A percentile compares a stretch with the other conserved stretches of the same genome.
phyloP scores from a whole-genome alignment of 2,329 filamentous ascomycete species.

The Verticillium isaacii region DNA sequence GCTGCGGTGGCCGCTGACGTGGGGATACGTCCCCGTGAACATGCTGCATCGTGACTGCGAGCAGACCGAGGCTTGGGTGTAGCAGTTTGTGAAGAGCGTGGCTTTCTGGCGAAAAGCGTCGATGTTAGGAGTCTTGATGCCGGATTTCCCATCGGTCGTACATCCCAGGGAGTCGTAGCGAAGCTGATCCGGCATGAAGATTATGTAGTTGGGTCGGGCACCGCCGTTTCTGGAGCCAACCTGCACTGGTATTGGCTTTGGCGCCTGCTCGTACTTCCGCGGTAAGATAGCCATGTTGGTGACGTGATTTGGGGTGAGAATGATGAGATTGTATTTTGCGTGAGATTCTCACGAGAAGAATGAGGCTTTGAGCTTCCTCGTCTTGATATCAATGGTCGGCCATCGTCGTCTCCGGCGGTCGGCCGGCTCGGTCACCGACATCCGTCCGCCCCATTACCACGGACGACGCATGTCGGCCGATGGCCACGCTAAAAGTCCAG shows the following conservation, averaged over 20 bases:
- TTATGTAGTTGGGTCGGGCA: conserved; percentile 27
- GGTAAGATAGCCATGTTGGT: neutral
- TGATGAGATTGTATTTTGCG: neutral
- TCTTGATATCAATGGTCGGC: neutral
- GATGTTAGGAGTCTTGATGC: conserved; percentile 32
- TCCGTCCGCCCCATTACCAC: neutral
- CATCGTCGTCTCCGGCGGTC: neutral
- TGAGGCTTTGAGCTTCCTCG: neutral
- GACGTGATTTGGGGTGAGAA: neutral
- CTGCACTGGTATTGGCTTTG: conserved; percentile 17
- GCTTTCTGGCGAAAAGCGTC: conserved; percentile 30
- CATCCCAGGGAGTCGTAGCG: conserved; percentile 36
- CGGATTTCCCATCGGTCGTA: conserved; percentile 15
- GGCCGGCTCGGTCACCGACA: neutral
- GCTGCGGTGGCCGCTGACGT: conserved; percentile 37
- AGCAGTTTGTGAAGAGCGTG: conserved; percentile 37
- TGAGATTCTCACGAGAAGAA: neutral
- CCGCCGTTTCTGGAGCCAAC: conserved; percentile 21
- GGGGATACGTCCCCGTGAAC: conserved; percentile 39
- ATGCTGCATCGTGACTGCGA: conserved; percentile 38
- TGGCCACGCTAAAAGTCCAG: neutral
- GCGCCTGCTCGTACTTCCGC: neutral
- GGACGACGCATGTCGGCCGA: neutral
- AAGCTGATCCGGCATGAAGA: conserved; percentile 43
- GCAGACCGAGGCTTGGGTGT: conserved; percentile 37